Evolutionary conservation across 2,329 filamentous ascomycete genomes (phyloP), one percentile per base, ranked within the genome.

Genomic region (Trichoderma gracile): DNA sequence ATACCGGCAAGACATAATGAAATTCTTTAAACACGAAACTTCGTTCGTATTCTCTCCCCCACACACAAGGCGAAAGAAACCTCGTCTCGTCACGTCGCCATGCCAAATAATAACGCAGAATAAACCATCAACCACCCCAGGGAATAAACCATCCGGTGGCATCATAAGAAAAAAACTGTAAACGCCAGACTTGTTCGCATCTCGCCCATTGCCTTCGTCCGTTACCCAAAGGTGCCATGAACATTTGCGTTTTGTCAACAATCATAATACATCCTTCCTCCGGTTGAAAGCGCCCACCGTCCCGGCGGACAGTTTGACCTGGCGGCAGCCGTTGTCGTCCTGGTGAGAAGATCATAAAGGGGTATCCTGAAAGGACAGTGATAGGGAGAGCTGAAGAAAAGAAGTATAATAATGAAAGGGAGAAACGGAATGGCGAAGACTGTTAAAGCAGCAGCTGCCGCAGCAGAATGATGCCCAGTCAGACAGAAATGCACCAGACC

Each of bases 121-220:
- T 14, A 59, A 58, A 49, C 9, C 5, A 52, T n/a, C 27, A 45
- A 52, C 25, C 53, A 46, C 49, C 59, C 38, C 59, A 56, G 56
- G 33, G 45, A 33, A 42, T 38, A 38, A 30, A 38, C 33, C 12
- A 14, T 47, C 54, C 30, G 56, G 40, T 42, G 25, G 49, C 30
- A 46, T 54, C 38, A 54, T 62, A 43, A 62, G 38, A 53, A 58
- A n/a, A 47, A 53, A 58, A 58, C 46, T 23, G 67, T 55, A 56
- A 73, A 72, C 72, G 72, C 71, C 72, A 68, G 66, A 57, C 65
- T 38, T 68, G 67, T 69, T 67, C 67, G 68, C 66, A 54, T 62
- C 67, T 68, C 66, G 59, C 66, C 66, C 56, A 56, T 65, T 55
- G 63, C 42, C 62, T 55, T 66, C 65, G 56, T 50, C 46, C 66